Conservation (phyloP, 805 yeast genomes). For the Citeromyces matritensis region DNA sequence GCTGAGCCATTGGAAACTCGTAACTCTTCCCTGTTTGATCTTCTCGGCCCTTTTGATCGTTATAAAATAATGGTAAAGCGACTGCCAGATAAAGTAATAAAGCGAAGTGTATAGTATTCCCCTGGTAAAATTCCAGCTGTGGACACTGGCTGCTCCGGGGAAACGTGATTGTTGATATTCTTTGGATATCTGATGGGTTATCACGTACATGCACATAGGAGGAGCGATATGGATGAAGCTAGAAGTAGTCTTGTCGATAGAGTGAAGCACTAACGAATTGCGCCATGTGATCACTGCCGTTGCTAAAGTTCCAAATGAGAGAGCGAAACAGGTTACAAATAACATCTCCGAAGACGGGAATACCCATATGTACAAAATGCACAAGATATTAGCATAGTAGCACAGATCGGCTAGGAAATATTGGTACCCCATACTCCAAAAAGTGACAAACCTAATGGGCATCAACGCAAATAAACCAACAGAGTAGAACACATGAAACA, state of each 20-base stretch:
- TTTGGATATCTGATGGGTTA: constrained; percentile 59
- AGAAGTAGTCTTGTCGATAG: constrained; percentile 83
- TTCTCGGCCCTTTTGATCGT: constrained; percentile 67
- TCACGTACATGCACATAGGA: constrained; percentile 73
- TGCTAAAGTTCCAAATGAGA: constrained; percentile 77
- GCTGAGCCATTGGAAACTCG: constrained; percentile 77
- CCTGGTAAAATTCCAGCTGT: constrained; percentile 56
- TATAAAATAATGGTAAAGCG: constrained; percentile 79
- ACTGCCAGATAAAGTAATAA: constrained; percentile 83
- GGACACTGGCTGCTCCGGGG: constrained; percentile 62
- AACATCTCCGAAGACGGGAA: constrained; percentile 61
- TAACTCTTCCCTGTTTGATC: constrained; percentile 73
- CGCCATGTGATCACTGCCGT: constrained; percentile 96
- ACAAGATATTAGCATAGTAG: constrained; percentile 69
- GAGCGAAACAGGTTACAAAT: constrained; percentile 73
- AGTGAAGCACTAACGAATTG: constrained; percentile 82
- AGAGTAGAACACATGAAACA: constrained; percentile 68
- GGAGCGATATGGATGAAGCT: constrained; percentile 88
- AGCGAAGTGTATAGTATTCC: constrained; percentile 71
- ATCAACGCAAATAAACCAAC: constrained; percentile 41
- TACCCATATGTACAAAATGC: constrained; percentile 66
- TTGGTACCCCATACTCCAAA: constrained; percentile 65
- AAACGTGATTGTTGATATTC: constrained; percentile 40
- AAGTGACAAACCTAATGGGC: constrained; percentile 78
- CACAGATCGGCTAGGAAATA: constrained; percentile 88